phyloP scores from a whole-genome alignment of 805 yeast genomes.

The Suhomyces xylopsoci region DNA sequence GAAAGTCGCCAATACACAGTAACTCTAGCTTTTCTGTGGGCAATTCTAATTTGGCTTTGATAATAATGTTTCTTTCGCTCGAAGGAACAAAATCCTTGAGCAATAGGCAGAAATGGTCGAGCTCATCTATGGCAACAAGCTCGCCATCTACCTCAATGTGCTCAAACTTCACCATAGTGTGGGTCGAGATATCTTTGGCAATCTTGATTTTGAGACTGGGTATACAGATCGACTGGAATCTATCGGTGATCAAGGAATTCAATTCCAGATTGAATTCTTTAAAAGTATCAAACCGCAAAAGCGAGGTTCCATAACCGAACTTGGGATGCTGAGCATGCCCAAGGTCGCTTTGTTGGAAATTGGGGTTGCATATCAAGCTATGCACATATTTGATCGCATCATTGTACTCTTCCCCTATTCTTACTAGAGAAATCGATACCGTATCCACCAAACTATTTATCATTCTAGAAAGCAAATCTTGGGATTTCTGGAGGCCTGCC shows the following conservation, averaged over 20 bases:
- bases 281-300: conserved; percentile 17
- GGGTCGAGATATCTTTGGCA: conserved; percentile 8
- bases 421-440: conserved; percentile 21
- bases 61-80: conserved; percentile 14
- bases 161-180: conserved; percentile 13
- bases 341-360: not conserved
- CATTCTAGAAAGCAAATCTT: not conserved
- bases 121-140: conserved; percentile 10
- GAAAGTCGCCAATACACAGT: conserved; percentile 1
- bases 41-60: conserved; percentile 11
- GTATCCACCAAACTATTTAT: conserved; percentile 12
- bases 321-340: not conserved
- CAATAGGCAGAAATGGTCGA: conserved; percentile 7
- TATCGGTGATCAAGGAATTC: conserved; percentile 8
- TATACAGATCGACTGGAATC: conserved; percentile 18
- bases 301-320: conserved; percentile 16
- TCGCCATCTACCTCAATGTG: conserved; percentile 25
- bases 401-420: conserved; percentile 21
- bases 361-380: conserved; percentile 11
- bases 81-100: conserved; percentile 14
- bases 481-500: conserved; percentile 1
- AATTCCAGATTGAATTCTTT: conserved; percentile 15
- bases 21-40: not conserved
- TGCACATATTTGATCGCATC: conserved; percentile 14
- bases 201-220: conserved; percentile 21